Evolutionary conservation across 306 rosid species (phyloP).

Genomic region (Vigna unguiculata): DNA sequence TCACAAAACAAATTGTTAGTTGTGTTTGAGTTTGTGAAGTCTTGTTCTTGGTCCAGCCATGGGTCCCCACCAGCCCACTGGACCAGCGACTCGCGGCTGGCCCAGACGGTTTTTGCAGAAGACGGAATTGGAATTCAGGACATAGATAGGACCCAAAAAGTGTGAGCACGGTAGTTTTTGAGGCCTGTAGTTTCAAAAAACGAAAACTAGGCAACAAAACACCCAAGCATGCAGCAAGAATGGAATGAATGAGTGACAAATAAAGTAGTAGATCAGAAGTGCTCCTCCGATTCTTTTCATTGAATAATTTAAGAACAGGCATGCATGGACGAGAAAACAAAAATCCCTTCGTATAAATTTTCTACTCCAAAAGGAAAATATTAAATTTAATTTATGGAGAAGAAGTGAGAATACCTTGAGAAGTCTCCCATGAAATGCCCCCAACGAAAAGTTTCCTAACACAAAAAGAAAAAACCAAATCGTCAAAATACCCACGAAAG

Average conservation of each 20-base stretch:
- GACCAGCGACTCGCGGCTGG: too few species aligned
- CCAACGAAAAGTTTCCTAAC: slow-evolving; percentile 72
- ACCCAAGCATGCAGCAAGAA: neutral
- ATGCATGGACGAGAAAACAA: neutral
- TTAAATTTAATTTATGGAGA: neutral
- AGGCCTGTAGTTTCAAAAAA: neutral
- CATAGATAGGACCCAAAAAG: too few species aligned
- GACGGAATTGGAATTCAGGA: too few species aligned
- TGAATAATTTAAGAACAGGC: neutral
- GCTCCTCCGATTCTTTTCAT: neutral
- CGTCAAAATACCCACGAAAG: slow-evolving; percentile 18
- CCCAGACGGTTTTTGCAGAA: too few species aligned
- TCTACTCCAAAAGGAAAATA: neutral
- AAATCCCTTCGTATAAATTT: neutral
- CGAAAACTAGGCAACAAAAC: neutral
- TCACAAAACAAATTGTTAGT: neutral
- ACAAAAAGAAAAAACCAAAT: slow-evolving; percentile 40
- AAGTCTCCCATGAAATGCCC: slow-evolving; percentile 77
- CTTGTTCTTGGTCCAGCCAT: too few species aligned
- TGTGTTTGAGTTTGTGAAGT: neutral
- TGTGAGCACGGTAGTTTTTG: too few species aligned
- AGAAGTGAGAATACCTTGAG: slow-evolving; percentile 54
- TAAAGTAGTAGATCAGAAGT: neutral
- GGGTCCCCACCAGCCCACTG: too few species aligned
- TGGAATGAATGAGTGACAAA: neutral